phyloP scores from a whole-genome alignment of 2,329 filamentous ascomycete genomes.

The Decorospora gaudefroyi region DNA sequence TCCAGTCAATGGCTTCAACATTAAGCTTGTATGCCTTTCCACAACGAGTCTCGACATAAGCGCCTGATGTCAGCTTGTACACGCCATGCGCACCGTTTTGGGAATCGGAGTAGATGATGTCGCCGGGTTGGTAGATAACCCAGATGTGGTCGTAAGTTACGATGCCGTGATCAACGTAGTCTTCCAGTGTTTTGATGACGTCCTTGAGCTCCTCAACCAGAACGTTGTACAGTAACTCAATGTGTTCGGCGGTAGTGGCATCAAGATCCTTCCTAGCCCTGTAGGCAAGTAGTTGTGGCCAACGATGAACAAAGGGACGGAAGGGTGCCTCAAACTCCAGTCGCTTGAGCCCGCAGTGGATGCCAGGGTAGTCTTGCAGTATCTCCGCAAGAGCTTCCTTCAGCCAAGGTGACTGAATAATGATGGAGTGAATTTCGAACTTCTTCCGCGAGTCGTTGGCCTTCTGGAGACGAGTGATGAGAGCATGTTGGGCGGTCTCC shows the following conservation, averaged over 20 bases:
- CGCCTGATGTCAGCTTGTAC: conserved; percentile 25
- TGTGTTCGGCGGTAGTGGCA: conserved; percentile 40
- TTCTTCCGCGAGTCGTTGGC: conserved; percentile 60
- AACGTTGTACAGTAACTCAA: conserved; percentile 45
- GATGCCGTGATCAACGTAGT: conserved; percentile 44
- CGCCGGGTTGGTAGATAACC: conserved; percentile 50
- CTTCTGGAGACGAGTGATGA: conserved; percentile 47
- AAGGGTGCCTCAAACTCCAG: conserved; percentile 66
- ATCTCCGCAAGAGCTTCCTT: conserved; percentile 61
- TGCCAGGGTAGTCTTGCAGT: conserved; percentile 62
- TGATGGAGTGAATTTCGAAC: conserved; percentile 64
- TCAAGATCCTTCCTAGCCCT: conserved; percentile 22
- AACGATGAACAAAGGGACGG: conserved; percentile 67
- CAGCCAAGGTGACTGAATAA: conserved; percentile 66
- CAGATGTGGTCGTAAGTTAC: conserved; percentile 50
- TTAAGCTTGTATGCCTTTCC: conserved; percentile 30
- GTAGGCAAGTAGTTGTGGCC: conserved; percentile 49
- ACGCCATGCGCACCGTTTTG: conserved; percentile 30
- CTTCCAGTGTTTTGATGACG: conserved; percentile 46
- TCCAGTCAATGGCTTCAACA: conserved; percentile 39
- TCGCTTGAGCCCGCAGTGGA: conserved; percentile 63
- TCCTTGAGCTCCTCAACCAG: conserved; percentile 47
- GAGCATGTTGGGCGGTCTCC: conserved; percentile 62
- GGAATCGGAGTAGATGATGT: conserved; percentile 28
- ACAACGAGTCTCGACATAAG: conserved; percentile 28